Conservation (phyloP, 441 rosid species). For the Aleurites moluccanus region DNA sequence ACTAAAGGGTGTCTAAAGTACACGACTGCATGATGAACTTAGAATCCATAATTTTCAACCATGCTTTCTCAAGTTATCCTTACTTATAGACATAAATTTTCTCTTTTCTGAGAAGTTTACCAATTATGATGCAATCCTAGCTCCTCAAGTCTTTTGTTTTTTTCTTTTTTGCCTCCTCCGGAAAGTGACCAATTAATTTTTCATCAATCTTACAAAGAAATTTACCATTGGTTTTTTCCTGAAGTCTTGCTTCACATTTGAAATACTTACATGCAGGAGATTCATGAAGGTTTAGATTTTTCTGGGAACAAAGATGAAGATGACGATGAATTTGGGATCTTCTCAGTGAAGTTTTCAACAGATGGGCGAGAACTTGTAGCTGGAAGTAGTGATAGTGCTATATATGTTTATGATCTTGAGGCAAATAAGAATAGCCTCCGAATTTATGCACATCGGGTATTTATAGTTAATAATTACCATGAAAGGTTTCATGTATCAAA, state of each 20-base stretch:
- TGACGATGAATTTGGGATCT: too few relatives aligned
- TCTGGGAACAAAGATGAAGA: too few relatives aligned
- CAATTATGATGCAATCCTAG: not conserved
- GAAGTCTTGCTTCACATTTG: slow-evolving; percentile 5
- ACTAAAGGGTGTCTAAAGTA: not conserved
- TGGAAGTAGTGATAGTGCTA: too few relatives aligned
- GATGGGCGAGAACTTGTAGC: too few relatives aligned
- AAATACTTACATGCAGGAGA: not conserved
- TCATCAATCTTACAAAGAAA: not conserved
- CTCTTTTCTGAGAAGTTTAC: not conserved
- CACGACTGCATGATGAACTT: not conserved
- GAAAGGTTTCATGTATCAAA: not conserved
- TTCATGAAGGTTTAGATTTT: too few relatives aligned
- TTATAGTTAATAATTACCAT: not conserved
- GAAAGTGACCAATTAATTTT: not conserved
- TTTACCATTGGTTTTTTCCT: not conserved
- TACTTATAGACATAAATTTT: not conserved
- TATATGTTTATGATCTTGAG: too few relatives aligned
- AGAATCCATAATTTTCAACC: not conserved
- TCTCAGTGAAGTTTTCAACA: too few relatives aligned
- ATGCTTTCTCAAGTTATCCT: not conserved
- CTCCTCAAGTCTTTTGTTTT: not conserved
- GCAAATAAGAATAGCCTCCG: too few relatives aligned
- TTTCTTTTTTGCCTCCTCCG: not conserved
- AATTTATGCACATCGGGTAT: too few relatives aligned